These are phyloP conservation scores for Saccharum hybrid DNA, from an alignment of 202 grass and related monocot species.

Conservation along the genomic window DNA sequence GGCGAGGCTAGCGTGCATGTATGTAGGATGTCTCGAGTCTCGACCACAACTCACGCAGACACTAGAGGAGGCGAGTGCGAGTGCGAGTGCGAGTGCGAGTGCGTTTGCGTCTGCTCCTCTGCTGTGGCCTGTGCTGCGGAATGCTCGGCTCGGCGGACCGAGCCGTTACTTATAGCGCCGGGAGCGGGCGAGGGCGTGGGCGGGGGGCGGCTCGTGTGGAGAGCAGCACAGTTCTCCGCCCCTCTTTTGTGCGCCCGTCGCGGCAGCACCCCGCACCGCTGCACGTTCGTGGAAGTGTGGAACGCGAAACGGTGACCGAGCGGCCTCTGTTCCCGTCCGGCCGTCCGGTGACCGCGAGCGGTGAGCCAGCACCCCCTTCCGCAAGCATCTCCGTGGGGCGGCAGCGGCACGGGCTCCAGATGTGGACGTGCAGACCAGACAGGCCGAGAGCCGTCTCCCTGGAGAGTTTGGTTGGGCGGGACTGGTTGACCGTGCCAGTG, in stretches of 20 bases:
- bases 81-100: not conserved
- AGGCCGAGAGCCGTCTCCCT: not conserved
- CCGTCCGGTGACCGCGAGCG: not conserved
- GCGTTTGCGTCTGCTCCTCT: not conserved
- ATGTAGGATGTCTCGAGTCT: not conserved
- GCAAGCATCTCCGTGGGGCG: not conserved
- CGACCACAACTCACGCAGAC: not conserved
- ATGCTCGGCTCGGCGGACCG: not conserved
- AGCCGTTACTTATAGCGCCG: slow-evolving; percentile 40
- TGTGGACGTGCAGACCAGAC: not conserved
- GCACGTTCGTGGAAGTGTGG: not conserved
- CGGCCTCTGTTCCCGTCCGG: not conserved
- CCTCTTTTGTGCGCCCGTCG: not conserved
- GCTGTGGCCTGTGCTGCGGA: slow-evolving; percentile 15
- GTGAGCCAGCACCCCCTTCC: no score
- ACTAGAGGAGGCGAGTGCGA: not conserved
- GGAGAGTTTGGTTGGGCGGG: slow-evolving; percentile 9
- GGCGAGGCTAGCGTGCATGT: slow-evolving; percentile 41
- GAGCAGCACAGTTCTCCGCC: not conserved
- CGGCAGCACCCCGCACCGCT: not conserved
- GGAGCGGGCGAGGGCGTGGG: not conserved
- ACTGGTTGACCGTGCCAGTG: not conserved
- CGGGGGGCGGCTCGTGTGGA: not conserved
- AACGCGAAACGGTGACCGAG: slow-evolving; percentile 1
- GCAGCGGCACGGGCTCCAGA: not conserved